phyloP scores from a whole-genome alignment of 371 early-diverging fungal genomes.

The Rhizomucor pusillus region DNA sequence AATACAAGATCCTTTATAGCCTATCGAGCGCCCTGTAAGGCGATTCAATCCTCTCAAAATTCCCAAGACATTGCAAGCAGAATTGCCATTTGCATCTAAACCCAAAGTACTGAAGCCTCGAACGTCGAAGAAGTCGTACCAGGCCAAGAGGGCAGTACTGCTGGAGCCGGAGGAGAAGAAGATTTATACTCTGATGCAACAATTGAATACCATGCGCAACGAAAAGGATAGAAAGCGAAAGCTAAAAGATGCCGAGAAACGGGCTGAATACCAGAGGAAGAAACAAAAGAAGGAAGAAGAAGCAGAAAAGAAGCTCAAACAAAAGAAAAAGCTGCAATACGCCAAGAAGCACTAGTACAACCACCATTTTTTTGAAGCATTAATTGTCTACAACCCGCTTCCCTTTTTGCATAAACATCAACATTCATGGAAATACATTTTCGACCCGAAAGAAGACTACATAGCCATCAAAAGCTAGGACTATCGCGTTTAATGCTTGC shows the following conservation, averaged over 20 bases:
- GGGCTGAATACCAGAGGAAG: constrained; percentile 50
- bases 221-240: constrained; percentile 81
- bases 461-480: no score
- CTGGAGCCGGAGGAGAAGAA: constrained; percentile 88
- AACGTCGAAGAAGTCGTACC: constrained; percentile 46
- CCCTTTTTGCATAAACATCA: no score
- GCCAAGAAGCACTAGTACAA: constrained; percentile 28
- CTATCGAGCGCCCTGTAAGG: constrained; percentile 79
- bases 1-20: constrained; percentile 30
- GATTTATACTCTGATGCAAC: constrained; percentile 77
- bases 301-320: constrained; percentile 24
- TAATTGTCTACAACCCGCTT: no score
- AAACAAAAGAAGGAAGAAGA: constrained; percentile 55
- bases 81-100: constrained; percentile 89
- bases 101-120: constrained; percentile 65
- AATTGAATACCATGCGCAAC: constrained; percentile 83
- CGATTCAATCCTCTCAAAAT: constrained; percentile 85
- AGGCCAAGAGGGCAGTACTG: constrained; percentile 82
- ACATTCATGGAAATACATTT: no score
- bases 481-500: no score
- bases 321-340: constrained; percentile 13
- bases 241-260: constrained; percentile 54
- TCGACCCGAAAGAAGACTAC: no score
- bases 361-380: no score
- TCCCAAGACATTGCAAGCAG: constrained; percentile 78